Conservation (phyloP, 2,329 filamentous ascomycete species). For the Tolypocladium amazonense region DNA sequence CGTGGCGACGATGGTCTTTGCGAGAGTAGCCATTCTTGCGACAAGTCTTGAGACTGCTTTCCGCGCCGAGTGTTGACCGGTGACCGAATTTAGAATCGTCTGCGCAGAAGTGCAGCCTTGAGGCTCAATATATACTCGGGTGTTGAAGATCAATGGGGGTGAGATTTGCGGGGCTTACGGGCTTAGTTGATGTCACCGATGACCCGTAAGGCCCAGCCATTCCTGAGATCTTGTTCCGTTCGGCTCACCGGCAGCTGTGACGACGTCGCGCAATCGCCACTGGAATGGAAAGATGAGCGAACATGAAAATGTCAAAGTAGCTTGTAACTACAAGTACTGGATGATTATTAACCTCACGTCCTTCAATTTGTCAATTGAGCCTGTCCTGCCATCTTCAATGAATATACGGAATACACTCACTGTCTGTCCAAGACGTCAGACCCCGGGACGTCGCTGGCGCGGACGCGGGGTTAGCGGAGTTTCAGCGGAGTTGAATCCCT, state of each 20-base stretch:
- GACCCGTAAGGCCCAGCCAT: neutral
- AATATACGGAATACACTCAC: too few relatives aligned
- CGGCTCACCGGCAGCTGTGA: neutral
- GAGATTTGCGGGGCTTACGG: neutral
- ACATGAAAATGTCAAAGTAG: too few relatives aligned
- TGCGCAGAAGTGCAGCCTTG: neutral
- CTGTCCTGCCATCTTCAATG: neutral
- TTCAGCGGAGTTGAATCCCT: neutral
- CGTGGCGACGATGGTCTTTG: conserved; percentile 2
- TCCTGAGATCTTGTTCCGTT: neutral
- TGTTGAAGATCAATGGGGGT: neutral
- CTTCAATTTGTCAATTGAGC: neutral
- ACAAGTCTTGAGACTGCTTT: neutral
- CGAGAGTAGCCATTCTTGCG: neutral
- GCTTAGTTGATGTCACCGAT: neutral
- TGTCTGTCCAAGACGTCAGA: neutral
- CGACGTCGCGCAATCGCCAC: neutral
- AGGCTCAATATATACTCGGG: neutral
- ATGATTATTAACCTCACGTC: too few relatives aligned
- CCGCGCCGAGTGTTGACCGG: neutral
- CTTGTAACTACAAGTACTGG: too few relatives aligned
- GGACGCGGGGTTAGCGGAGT: neutral
- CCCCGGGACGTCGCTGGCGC: neutral
- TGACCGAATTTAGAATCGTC: neutral
- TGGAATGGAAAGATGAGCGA: too few relatives aligned